A percentile compares a stretch with the other conserved stretches of the same genome.
Evolutionary conservation across 75 land plant genomes (phyloP).

Genomic region (Azolla pinnata): DNA sequence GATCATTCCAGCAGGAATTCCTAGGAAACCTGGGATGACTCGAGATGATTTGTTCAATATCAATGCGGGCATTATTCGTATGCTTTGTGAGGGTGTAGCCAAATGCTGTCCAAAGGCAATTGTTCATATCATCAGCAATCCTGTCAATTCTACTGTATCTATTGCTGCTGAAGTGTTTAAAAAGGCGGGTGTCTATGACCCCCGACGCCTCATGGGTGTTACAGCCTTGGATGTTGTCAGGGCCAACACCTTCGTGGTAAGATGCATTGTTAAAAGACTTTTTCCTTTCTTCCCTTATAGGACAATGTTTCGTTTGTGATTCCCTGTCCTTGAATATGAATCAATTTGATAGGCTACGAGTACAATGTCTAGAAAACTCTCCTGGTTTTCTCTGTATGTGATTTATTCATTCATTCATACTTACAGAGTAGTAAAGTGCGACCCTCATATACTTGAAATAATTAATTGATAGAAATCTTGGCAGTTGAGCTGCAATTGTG

Average conservation of each 20-base stretch:
- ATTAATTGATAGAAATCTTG: too few relatives aligned
- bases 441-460: too few relatives aligned
- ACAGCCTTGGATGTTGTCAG: constrained; percentile 95
- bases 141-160: constrained; percentile 98
- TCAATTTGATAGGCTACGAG: too few relatives aligned
- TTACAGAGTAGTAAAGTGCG: too few relatives aligned
- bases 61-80: constrained; percentile 93
- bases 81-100: constrained; percentile 78
- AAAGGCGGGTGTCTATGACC: constrained; percentile 79
- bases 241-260: constrained; percentile 98
- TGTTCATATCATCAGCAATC: constrained; percentile 89
- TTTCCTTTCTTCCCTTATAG: too few relatives aligned
- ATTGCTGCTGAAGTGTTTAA: constrained; percentile 97
- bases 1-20: constrained; percentile 94
- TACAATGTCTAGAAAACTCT: too few relatives aligned
- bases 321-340: too few relatives aligned
- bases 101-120: constrained; percentile 81
- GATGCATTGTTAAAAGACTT: too few relatives aligned
- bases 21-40: constrained; percentile 98
- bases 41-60: constrained; percentile 94
- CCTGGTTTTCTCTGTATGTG: too few relatives aligned
- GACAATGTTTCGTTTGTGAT: too few relatives aligned
- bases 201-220: constrained; percentile 79
- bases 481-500: too few relatives aligned
- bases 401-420: too few relatives aligned